Evolutionary conservation across 306 rosid genomes (phyloP).

Genomic region (Vicia sativa): DNA sequence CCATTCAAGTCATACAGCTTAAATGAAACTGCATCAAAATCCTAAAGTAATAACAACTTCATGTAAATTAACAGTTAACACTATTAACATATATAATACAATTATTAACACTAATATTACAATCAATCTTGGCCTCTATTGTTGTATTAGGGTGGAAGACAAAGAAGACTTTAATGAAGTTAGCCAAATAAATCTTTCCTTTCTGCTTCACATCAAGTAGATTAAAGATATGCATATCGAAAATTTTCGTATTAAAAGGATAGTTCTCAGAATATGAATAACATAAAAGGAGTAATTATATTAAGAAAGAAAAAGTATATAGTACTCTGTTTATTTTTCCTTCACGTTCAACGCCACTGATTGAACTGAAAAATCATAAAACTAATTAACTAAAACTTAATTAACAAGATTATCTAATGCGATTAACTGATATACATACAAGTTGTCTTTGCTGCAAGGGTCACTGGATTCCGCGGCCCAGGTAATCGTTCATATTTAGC

Average conservation of each 20-base stretch:
- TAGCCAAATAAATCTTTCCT: slow-evolving; percentile 83
- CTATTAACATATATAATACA: neutral
- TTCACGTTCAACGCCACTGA: neutral
- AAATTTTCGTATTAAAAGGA: slow-evolving; percentile 33
- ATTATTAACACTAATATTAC: slow-evolving; percentile 36
- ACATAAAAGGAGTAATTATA: neutral
- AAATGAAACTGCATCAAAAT: neutral
- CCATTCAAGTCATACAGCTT: neutral
- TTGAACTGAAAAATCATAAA: neutral
- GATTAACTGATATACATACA: neutral
- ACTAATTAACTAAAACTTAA: neutral
- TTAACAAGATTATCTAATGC: neutral
- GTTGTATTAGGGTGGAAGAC: slow-evolving; percentile 91
- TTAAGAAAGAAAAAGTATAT: neutral
- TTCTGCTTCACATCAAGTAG: slow-evolving; percentile 74
- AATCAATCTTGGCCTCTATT: slow-evolving; percentile 72
- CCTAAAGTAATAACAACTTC: neutral
- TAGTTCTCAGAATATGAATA: neutral
- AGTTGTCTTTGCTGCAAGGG: neutral
- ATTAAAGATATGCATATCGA: slow-evolving; percentile 68
- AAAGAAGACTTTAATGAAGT: slow-evolving; percentile 79
- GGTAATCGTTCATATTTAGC: neutral
- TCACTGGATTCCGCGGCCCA: neutral
- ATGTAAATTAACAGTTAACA: neutral
- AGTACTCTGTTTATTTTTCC: neutral